A percentile compares a stretch with the other conserved stretches of the same genome.
Evolutionary conservation across 208 protist genomes (phyloP).

Genomic region (Wallacemonas collosoma): DNA sequence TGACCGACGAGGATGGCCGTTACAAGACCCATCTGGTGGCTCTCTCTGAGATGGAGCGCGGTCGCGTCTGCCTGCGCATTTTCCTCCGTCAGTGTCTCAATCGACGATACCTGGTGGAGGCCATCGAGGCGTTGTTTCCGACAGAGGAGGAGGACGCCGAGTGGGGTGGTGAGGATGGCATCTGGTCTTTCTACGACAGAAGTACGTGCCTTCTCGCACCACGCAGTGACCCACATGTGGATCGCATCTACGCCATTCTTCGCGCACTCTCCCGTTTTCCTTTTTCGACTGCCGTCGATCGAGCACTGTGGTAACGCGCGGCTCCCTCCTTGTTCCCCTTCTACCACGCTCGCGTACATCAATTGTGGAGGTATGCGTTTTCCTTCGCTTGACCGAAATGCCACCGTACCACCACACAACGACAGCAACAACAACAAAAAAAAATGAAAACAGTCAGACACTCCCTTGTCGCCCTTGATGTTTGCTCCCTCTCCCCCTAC

Average conservation of each 20-base stretch:
- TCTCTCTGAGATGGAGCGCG: constrained; percentile 36
- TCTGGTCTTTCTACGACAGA: constrained; percentile 50
- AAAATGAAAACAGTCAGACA: too few relatives aligned
- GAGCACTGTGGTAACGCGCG: constrained; percentile 36
- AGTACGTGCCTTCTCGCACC: constrained; percentile 32
- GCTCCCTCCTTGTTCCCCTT: constrained; percentile 3
- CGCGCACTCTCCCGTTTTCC: constrained; percentile 41
- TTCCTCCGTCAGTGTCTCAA: constrained; percentile 59
- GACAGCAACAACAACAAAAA: too few relatives aligned
- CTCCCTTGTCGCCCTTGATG: too few relatives aligned
- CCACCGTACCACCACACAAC: too few relatives aligned
- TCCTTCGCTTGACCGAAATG: too few relatives aligned
- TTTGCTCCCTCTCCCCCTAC: too few relatives aligned
- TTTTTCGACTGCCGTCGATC: constrained; percentile 42
- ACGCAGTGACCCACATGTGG: constrained; percentile 20
- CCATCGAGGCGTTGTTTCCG: constrained; percentile 44
- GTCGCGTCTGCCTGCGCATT: constrained; percentile 36
- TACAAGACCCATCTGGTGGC: constrained; percentile 18
- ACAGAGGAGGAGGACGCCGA: constrained; percentile 11
- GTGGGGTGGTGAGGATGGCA: constrained; percentile 21
- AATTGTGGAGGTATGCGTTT: too few relatives aligned
- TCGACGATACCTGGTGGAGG: constrained; percentile 34
- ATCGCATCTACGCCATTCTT: constrained; percentile 35
- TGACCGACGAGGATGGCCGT: constrained; percentile 34
- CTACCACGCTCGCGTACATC: too few relatives aligned